Percentiles rank a stretch among this genome's conserved stretches.
Conservation (phyloP, 371 early-diverging fungal species). For the Rhizomucor miehei region DNA sequence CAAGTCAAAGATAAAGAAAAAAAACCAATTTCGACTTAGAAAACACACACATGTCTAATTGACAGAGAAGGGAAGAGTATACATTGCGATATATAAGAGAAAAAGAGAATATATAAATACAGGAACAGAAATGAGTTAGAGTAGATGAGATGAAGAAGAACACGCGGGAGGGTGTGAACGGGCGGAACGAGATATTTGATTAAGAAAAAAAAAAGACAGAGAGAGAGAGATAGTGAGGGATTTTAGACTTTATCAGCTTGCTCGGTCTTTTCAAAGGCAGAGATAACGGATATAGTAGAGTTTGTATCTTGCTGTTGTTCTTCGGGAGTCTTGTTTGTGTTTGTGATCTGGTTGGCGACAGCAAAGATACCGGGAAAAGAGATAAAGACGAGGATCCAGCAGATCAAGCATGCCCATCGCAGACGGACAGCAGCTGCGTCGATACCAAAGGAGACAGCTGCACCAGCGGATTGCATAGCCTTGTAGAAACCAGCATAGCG, state of each 20-base stretch:
- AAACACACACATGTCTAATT: no score
- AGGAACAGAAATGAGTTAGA: no score
- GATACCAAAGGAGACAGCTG: constrained; percentile 28
- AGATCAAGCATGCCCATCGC: constrained; percentile 23
- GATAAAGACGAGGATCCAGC: constrained; percentile 23
- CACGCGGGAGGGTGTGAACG: no score
- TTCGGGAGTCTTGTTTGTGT: not conserved
- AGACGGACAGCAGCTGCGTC: constrained; percentile 22
- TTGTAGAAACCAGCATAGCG: constrained; percentile 73
- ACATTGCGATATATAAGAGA: no score
- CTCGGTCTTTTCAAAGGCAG: not conserved
- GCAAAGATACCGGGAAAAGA: constrained; percentile 23
- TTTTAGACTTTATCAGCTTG: not conserved
- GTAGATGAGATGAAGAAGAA: no score
- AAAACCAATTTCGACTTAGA: no score
- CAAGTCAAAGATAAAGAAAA: no score
- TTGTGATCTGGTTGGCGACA: not conserved
- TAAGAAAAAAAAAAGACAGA: no score
- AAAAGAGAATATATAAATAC: no score
- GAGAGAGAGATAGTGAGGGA: not conserved
- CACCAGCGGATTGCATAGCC: constrained; percentile 54
- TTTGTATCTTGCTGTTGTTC: not conserved
- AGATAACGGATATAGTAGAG: not conserved
- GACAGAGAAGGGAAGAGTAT: no score
- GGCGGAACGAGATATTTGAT: no score